Conservation (phyloP, 1,284 basidiomycete species). For the Fistulina hepatica region DNA sequence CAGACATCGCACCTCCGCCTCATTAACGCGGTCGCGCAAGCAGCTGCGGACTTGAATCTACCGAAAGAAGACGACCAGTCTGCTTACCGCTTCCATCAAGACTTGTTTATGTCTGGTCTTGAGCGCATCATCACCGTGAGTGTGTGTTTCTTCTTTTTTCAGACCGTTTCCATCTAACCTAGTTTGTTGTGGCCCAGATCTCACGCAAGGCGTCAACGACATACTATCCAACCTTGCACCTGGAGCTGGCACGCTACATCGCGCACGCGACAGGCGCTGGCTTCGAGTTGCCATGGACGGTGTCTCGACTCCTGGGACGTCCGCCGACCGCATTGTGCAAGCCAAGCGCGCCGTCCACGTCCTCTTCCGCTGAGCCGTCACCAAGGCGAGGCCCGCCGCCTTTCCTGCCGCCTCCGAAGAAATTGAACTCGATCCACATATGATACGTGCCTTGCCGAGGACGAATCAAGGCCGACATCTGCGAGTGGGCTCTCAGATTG, state of each 20-base stretch:
- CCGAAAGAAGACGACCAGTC: slow-evolving; percentile 61
- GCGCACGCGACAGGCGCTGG: slow-evolving; percentile 48
- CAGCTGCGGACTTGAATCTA: slow-evolving; percentile 50
- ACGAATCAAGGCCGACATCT: not conserved
- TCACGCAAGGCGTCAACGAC: slow-evolving; percentile 85
- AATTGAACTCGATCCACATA: not conserved
- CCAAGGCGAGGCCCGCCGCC: not conserved
- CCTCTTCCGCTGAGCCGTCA: not conserved
- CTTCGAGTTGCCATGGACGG: slow-evolving; percentile 65
- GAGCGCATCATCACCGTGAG: slow-evolving; percentile 70
- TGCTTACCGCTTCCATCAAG: slow-evolving; percentile 69
- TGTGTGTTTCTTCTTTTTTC: slow-evolving; percentile 8
- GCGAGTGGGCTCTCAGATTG: too few species aligned
- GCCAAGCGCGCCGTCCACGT: slow-evolving; percentile 10
- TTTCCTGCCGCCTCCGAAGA: not conserved
- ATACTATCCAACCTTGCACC: slow-evolving; percentile 87
- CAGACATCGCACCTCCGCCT: slow-evolving; percentile 81
- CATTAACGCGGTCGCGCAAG: slow-evolving; percentile 64
- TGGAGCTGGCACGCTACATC: slow-evolving; percentile 83
- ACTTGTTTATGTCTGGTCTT: slow-evolving; percentile 80
- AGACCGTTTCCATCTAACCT: slow-evolving; percentile 9
- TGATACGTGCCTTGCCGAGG: not conserved
- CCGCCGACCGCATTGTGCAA: slow-evolving; percentile 53
- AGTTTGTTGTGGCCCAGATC: slow-evolving; percentile 61
- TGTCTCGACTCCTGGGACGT: slow-evolving; percentile 57